Conservation (phyloP, 192 early-diverging fungal species). For the Cetraspora pellucida region DNA sequence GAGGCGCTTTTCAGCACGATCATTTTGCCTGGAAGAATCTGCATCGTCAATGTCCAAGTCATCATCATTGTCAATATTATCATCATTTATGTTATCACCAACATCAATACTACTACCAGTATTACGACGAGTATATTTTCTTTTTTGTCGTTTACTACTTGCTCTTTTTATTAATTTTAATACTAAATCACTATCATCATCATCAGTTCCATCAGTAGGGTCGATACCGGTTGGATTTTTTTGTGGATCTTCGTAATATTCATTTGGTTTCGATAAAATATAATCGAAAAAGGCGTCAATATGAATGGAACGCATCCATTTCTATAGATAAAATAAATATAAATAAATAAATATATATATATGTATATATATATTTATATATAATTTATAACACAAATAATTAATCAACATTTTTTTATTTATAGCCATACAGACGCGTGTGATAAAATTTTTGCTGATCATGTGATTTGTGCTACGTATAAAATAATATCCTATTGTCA, state of each 20-base stretch:
- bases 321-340: background rate
- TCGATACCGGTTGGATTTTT: conserved; percentile 25
- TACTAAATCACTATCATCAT: conserved; percentile 20
- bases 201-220: background rate
- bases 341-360: background rate
- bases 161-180: conserved; percentile 34
- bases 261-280: conserved; percentile 29
- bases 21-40: background rate
- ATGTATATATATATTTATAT: background rate
- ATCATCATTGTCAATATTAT: background rate
- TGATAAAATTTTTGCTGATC: too few relatives aligned
- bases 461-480: too few relatives aligned
- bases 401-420: too few relatives aligned
- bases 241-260: conserved; percentile 19
- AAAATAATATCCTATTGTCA: too few relatives aligned
- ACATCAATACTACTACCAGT: background rate
- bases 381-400: too few relatives aligned
- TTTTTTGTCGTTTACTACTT: conserved; percentile 30
- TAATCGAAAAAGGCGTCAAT: conserved; percentile 32
- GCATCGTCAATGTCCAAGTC: background rate
- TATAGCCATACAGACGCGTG: too few relatives aligned
- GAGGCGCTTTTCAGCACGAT: background rate
- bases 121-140: conserved; percentile 28
- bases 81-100: background rate
- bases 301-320: conserved; percentile 33